Base-by-base conservation (phyloP, 176 grass and related monocot genomes). In the Coix lacrymajobi region DNA sequence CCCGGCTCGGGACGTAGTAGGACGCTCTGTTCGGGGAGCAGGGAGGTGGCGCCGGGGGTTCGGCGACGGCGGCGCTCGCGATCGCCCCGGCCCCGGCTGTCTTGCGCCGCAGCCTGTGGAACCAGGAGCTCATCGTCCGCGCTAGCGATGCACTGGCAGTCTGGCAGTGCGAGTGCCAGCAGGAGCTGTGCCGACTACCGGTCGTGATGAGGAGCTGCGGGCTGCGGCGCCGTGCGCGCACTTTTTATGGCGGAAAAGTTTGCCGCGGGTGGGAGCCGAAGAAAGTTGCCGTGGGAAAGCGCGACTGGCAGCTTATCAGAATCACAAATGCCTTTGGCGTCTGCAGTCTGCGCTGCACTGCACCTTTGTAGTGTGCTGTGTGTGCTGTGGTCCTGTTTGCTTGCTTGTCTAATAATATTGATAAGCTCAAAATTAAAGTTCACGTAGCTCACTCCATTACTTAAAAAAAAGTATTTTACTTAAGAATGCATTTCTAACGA, bases 51-150 rank as follows among this genome's bases (percentile, higher is more conserved):
- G 33, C 20, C 17, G 25, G 51, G 38, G 30, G 29, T 22, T 78
- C 29, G 43, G 34, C 33, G 77, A 12, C 74, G 86, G 14, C 46
- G 16, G 0, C 75, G 28, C 71, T 65, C 60, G 8, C 28, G 71
- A 20, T 58, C 71, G 28, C 45, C 29, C 46, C 7, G 79, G 26
- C 57, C 19, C 20, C 16, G 79, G 30, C n/a, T 19, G 24, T 51
- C 69, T 48, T 87, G 71, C 93, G 86, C 78, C 92, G 94, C 25
- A 98, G 91, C 89, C 72, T 90, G 85, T 90, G 71, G 87, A 98
- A 83, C 96, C 93, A 98, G 58, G 84, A 90, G 73, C 76, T 90
- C 22, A 93, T 86, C 72, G 25, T 44, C 24, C 40, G 2, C 7
- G 25, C 25, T 48, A 1, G 19, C 11, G 28, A 24, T n/a, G 60